Base-by-base conservation (phyloP, 306 rosid genomes). In the Lupinus albus region DNA sequence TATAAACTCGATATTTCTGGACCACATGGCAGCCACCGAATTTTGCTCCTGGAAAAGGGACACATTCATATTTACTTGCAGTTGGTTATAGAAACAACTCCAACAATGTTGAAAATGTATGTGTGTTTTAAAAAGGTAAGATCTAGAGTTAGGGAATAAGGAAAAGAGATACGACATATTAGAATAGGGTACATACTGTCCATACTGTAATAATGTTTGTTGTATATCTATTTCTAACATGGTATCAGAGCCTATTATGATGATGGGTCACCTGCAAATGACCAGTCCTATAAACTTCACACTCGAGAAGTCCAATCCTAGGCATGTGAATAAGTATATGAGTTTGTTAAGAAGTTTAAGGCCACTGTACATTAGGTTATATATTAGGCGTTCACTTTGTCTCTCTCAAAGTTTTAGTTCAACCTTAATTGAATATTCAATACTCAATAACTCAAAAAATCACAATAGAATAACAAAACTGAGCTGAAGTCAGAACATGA, bases 1-100 rank as follows among this genome's bases (percentile, higher is more conserved):
- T 85, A 49, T 88, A 85, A 21, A 90, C 78, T 49, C 81, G 85
- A 58, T 76, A 85, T 67, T 91, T 90, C 87, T 88, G 97, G 64
- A 78, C 80, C 87, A 85, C 99, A 72, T 74, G 84, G 78, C 99
- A 93, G 70, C 86, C 79, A 65, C 99, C 89, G 73, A 67, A 84
- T 78, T 86, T 93, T 44, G 97, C 92, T 63, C 99, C 99, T 90
- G 73, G 17, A 84, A 61, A 69, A 33, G 58, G 63, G 74, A 79
- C 15, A 78, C 44, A 73, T 71, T 53, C 44, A 69, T 46, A 57
- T 49, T 33, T 12, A 64, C 30, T 1, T 4, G 59, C 51, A 42
- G 41, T n/a, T 32, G 12, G 36, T 38, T 42, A 13, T 41, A 64
- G 70, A 63, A 45, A n/a, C 48, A 46, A 54, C 58, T 60, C 16